Evolutionary conservation across 2,329 filamentous ascomycete genomes (phyloP).

Genomic region (Zasmidium citrigriseum): DNA sequence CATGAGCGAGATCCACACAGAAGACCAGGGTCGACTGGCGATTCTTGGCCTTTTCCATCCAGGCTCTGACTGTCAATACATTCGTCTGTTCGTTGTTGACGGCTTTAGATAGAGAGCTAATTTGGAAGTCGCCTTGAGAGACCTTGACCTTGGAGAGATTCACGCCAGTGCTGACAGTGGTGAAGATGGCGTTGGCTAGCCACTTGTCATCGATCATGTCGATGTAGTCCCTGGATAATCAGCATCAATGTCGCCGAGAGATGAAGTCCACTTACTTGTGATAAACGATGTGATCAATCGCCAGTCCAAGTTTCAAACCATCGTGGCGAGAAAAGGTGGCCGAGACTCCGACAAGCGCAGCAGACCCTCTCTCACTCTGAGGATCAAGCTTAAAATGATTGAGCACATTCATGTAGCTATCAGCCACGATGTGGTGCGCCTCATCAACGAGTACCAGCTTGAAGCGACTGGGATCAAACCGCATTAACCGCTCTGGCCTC

Average conservation of each 20-base stretch:
- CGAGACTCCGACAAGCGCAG: conserved; percentile 81
- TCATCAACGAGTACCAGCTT: conserved; percentile 95
- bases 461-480: conserved; percentile 77
- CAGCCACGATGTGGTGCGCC: conserved; percentile 92
- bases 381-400: conserved; percentile 74
- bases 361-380: conserved; percentile 44
- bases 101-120: conserved; percentile 72
- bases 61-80: conserved; percentile 80
- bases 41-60: conserved; percentile 70
- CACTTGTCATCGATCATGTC: conserved; percentile 88
- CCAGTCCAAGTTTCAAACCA: conserved; percentile 76
- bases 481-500: conserved; percentile 67
- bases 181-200: conserved; percentile 90
- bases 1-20: conserved; percentile 87
- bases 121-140: conserved; percentile 77
- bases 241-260: conserved; percentile 44
- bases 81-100: conserved; percentile 85
- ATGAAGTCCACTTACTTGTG: conserved; percentile 61
- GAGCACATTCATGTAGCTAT: conserved; percentile 73
- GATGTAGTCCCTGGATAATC: conserved; percentile 58
- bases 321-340: conserved; percentile 80
- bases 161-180: conserved; percentile 80
- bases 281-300: conserved; percentile 94
- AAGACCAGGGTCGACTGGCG: conserved; percentile 89
- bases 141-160: conserved; percentile 67